A percentile compares a stretch with the other conserved stretches of the same genome.
Evolutionary conservation across 768 basidiomycete genomes (phyloP).

Genomic region (Mycena polygramma): DNA sequence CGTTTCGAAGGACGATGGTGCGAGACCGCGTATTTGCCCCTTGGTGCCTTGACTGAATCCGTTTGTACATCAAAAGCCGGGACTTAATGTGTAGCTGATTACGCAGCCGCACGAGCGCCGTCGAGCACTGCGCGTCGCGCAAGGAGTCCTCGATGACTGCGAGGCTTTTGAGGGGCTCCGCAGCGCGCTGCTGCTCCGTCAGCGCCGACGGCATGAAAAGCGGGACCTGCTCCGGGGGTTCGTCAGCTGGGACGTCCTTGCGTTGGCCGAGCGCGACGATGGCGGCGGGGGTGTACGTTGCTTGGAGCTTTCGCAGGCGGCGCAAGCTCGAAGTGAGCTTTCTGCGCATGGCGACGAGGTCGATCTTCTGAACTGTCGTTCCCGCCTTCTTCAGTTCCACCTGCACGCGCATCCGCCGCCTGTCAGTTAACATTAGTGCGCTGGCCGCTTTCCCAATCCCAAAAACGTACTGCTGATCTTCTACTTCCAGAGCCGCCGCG

Average conservation of each 20-base stretch:
- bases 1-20: neutral
- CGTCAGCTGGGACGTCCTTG: neutral
- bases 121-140: slow-evolving; percentile 40
- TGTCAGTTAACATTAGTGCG: neutral
- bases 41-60: slow-evolving; percentile 19
- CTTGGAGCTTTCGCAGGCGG: slow-evolving; percentile 20
- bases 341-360: neutral
- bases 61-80: slow-evolving; percentile 37
- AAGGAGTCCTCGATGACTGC: slow-evolving; percentile 38
- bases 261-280: neutral
- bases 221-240: slow-evolving; percentile 25
- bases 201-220: slow-evolving; percentile 38
- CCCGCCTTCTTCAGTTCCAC: slow-evolving; percentile 2
- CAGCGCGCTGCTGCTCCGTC: slow-evolving; percentile 1
- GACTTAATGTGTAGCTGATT: slow-evolving; percentile 8
- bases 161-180: slow-evolving; percentile 23
- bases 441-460: neutral
- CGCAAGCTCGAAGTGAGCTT: neutral
- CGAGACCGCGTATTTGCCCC: slow-evolving; percentile 21
- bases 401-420: slow-evolving; percentile 2
- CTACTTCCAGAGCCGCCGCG: neutral
- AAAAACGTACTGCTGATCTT: slow-evolving; percentile 29
- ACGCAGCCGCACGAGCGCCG: slow-evolving; percentile 38
- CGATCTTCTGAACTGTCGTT: slow-evolving; percentile 7
- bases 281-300: slow-evolving; percentile 14